These are phyloP conservation scores for Lojkania enalia DNA, from an alignment of 2,329 filamentous ascomycete species.

Conservation along the genomic window DNA sequence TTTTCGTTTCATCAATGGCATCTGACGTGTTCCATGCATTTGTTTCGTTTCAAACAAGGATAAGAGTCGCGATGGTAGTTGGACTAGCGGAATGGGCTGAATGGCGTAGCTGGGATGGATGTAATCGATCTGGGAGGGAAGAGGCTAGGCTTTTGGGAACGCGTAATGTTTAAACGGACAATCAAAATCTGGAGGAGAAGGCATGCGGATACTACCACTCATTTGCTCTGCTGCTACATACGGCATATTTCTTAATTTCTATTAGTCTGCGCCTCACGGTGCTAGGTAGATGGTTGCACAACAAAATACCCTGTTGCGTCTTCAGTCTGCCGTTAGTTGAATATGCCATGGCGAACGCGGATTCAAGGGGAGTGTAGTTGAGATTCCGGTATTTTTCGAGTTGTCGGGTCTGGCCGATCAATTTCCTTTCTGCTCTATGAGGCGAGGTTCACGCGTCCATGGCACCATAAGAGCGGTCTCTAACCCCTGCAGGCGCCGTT, in stretches of 20 bases:
- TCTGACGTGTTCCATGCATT: neutral
- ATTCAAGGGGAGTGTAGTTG: no score
- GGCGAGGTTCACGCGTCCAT: constrained; percentile 39
- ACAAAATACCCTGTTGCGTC: no score
- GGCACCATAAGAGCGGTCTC: constrained; percentile 12
- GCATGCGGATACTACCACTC: neutral
- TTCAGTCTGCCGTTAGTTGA: no score
- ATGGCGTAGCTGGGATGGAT: neutral
- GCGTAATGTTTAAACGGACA: neutral
- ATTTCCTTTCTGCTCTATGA: no score
- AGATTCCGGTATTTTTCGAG: no score
- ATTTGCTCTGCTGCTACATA: neutral
- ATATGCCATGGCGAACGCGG: no score
- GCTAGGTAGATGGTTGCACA: neutral
- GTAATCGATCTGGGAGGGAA: neutral
- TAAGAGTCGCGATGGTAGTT: no score
- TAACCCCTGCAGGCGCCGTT: neutral
- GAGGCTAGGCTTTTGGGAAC: neutral
- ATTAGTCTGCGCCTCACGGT: constrained; percentile 14
- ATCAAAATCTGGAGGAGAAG: constrained; percentile 5
- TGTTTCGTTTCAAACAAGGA: constrained; percentile 1
- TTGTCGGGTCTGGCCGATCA: no score
- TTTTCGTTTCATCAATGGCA: constrained; percentile 4
- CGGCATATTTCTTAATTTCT: constrained; percentile 23
- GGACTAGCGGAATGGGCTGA: neutral